Evolutionary conservation across 2,329 filamentous ascomycete species (phyloP), one percentile per base, ranked within the genome.

Genomic region (Cladophialophora exuberans): DNA sequence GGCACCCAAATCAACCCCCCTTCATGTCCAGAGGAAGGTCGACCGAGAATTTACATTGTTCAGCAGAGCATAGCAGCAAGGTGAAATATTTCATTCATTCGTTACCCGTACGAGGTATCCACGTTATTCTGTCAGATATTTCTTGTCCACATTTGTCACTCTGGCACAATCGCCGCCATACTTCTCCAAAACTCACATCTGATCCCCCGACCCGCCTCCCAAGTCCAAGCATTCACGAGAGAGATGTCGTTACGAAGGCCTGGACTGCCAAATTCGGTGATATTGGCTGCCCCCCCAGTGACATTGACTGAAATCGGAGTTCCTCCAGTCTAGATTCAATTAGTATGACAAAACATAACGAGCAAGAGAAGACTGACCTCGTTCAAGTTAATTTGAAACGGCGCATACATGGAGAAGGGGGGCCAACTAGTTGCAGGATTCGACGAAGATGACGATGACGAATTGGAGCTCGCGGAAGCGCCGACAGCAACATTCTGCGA

Each of bases 201-300:
- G 26, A 60, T 57, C 0, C 79, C 78, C n/a, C 79, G 66, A 0
- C 74, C 75, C 1, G 71, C 77, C 53, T 81, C 79, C 78, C 78
- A 80, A 3, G 65, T 66, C 54, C 69, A 73, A 1, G 72, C 77
- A 63, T 78, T 66, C 4, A 72, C 73, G 23, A 79, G 44, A 0
- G 62, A 65, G 54, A 81, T 71, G 2, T 67, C 58, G 50, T 78
- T 77, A 6, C 66, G 64, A 10, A 73, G 65, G 30, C 62, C 72
- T 51, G 64, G 65, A 0, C 61, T 64, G 57, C 65, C 56, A 64
- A 62, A 63, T 65, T 64, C 53, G 57, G 62, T 52, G 64, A 67
- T 25, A 64, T 64, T 54, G 42, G 59, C 15, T 54, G 63, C 50
- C 49, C 61, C 55, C 51, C 57, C 15, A 56, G 62, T 18, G 50